A percentile compares a stretch with the other conserved stretches of the same genome.
phyloP scores from a whole-genome alignment of 208 protist genomes.

The Leptomonas seymouri region DNA sequence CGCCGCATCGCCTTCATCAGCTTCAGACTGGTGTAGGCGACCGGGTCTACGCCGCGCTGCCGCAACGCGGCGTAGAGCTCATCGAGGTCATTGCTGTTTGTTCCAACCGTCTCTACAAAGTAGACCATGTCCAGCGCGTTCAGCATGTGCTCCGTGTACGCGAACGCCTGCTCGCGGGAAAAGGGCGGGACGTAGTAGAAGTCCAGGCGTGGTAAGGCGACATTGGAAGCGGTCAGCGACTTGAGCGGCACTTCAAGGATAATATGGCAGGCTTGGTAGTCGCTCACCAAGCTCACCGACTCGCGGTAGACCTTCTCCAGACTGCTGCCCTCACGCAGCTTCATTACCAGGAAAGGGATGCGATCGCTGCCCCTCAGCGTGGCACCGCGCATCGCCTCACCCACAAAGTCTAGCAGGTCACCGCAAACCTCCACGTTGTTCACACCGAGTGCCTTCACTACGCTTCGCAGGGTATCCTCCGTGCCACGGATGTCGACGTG shows the following conservation, averaged over 20 bases:
- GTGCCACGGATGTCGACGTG: slow-evolving; percentile 71
- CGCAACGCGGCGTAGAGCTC: slow-evolving; percentile 76
- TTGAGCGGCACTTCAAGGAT: slow-evolving; percentile 77
- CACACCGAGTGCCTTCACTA: slow-evolving; percentile 70
- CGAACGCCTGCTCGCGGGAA: slow-evolving; percentile 63
- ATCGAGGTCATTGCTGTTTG: slow-evolving; percentile 84
- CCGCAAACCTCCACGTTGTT: slow-evolving; percentile 85
- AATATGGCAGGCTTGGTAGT: slow-evolving; percentile 72
- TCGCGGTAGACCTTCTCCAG: slow-evolving; percentile 75
- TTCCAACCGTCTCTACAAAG: slow-evolving; percentile 79
- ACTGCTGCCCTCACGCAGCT: slow-evolving; percentile 66
- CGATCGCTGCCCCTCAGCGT: slow-evolving; percentile 29
- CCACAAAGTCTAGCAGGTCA: slow-evolving; percentile 77
- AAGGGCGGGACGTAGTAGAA: slow-evolving; percentile 83
- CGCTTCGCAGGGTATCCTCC: slow-evolving; percentile 68
- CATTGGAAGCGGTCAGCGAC: slow-evolving; percentile 52
- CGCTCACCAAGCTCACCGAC: slow-evolving; percentile 66
- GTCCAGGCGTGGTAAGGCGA: slow-evolving; percentile 68
- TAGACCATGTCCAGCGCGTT: slow-evolving; percentile 74
- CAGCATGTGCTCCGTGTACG: slow-evolving; percentile 76
- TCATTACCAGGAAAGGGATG: slow-evolving; percentile 73
- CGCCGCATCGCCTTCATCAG: slow-evolving; percentile 75
- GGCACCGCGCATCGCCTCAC: slow-evolving; percentile 44
- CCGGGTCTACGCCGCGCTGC: slow-evolving; percentile 54
- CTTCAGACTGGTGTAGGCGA: slow-evolving; percentile 68